Conservation (phyloP, 495 filamentous ascomycete species). For the Parathielavia hyrcaniae region DNA sequence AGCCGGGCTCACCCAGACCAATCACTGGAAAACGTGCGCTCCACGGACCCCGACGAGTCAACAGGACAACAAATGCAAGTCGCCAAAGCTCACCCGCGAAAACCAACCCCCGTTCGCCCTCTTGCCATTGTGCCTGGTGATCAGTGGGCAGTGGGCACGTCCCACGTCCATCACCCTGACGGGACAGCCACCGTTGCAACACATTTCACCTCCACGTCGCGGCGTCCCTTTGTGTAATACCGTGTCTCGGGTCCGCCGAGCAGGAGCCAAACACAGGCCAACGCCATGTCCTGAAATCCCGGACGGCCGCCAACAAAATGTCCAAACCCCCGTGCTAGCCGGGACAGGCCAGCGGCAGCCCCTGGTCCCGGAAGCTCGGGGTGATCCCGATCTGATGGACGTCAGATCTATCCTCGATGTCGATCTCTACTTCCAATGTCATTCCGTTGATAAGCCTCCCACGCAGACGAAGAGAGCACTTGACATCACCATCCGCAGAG, state of each 20-base stretch:
- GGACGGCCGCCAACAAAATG: neutral
- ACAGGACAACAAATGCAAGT: too few species aligned
- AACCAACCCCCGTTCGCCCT: neutral
- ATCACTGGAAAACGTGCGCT: conserved; percentile 36
- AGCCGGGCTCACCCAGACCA: conserved; percentile 25
- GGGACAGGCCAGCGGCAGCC: neutral
- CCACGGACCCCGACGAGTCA: conserved; percentile 13
- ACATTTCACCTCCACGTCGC: neutral
- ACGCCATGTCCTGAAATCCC: neutral
- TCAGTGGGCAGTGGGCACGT: too few species aligned
- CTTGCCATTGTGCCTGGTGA: neutral
- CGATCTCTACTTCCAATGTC: too few species aligned
- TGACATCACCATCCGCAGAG: neutral
- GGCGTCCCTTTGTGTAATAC: neutral
- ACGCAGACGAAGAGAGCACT: neutral
- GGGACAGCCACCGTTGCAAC: neutral
- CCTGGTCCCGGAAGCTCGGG: neutral
- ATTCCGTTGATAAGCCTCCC: neutral
- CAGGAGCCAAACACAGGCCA: neutral
- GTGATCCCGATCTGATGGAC: neutral
- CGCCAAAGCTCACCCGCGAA: too few species aligned
- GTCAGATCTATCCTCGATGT: neutral
- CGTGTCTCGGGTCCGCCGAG: neutral
- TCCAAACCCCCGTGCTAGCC: neutral
- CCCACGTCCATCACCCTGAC: neutral